Conservation (phyloP, 1,284 basidiomycete species). For the Calocybe gambosa region DNA sequence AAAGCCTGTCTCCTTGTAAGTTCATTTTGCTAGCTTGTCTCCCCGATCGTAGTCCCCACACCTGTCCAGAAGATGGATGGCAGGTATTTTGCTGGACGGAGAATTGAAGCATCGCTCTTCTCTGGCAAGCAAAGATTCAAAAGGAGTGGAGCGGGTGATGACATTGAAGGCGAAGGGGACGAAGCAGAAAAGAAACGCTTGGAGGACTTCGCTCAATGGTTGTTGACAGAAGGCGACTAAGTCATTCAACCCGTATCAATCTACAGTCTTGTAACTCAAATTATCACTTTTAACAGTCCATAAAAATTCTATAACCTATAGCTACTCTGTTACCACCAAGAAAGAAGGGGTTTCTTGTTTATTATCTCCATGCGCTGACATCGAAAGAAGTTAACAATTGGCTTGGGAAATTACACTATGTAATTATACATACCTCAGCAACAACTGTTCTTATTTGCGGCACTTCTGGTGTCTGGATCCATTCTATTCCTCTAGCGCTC, state of each 20-base stretch:
- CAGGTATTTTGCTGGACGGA: conserved; percentile 84
- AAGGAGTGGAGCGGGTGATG: conserved; percentile 61
- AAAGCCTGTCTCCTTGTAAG: conserved; percentile 83
- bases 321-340: conserved; percentile 51
- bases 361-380: conserved; percentile 67
- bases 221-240: conserved; percentile 71
- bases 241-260: conserved; percentile 3
- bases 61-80: conserved; percentile 89
- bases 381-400: conserved; percentile 7
- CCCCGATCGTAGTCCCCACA: conserved; percentile 1
- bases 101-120: conserved; percentile 78
- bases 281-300: conserved; percentile 6
- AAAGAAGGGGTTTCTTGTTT: conserved; percentile 58
- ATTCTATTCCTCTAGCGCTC: conserved; percentile 52
- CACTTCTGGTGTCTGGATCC: conserved; percentile 52
- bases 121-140: conserved; percentile 78
- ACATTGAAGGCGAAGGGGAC: conserved; percentile 55
- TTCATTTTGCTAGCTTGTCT: conserved; percentile 16
- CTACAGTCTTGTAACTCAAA: conserved; percentile 11
- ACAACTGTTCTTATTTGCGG: conserved; percentile 56
- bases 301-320: conserved; percentile 11
- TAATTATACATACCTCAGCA: conserved; percentile 52
- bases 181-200: conserved; percentile 78
- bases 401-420: background rate
- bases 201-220: conserved; percentile 85